Evolutionary conservation across 768 basidiomycete species (phyloP).

Genomic region (Strobilomyces echinocephalus): DNA sequence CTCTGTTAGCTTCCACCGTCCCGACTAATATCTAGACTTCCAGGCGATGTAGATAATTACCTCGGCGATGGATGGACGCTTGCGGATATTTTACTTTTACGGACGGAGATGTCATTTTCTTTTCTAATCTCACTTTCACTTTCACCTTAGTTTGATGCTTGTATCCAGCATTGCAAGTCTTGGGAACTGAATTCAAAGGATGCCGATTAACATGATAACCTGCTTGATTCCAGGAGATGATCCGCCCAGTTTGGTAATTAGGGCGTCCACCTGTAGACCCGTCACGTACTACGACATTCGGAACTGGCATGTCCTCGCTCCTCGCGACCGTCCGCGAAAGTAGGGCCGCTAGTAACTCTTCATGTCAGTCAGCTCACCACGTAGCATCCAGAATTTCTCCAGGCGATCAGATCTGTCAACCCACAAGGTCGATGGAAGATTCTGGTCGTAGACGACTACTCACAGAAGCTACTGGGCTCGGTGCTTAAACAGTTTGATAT

Average conservation of each 20-base stretch:
- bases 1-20: slow-evolving; percentile 7
- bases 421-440: slow-evolving; percentile 94
- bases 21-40: slow-evolving; percentile 21
- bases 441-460: slow-evolving; percentile 91
- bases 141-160: neutral
- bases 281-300: too few species aligned
- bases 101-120: slow-evolving; percentile 4
- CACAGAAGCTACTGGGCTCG: slow-evolving; percentile 75
- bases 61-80: slow-evolving; percentile 13
- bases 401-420: slow-evolving; percentile 80
- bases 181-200: neutral
- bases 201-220: too few species aligned
- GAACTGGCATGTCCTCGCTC: slow-evolving; percentile 39
- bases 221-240: neutral
- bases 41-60: slow-evolving; percentile 18
- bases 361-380: neutral
- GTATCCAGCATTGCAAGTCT: neutral
- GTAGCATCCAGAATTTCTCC: slow-evolving; percentile 64
- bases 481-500: slow-evolving; percentile 94
- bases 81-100: slow-evolving; percentile 12
- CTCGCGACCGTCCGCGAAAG: slow-evolving; percentile 43
- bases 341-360: slow-evolving; percentile 25
- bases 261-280: too few species aligned
- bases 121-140: neutral
- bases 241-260: slow-evolving; percentile 9